Base-by-base conservation (phyloP, 768 basidiomycete genomes). In the Russula olivacea region DNA sequence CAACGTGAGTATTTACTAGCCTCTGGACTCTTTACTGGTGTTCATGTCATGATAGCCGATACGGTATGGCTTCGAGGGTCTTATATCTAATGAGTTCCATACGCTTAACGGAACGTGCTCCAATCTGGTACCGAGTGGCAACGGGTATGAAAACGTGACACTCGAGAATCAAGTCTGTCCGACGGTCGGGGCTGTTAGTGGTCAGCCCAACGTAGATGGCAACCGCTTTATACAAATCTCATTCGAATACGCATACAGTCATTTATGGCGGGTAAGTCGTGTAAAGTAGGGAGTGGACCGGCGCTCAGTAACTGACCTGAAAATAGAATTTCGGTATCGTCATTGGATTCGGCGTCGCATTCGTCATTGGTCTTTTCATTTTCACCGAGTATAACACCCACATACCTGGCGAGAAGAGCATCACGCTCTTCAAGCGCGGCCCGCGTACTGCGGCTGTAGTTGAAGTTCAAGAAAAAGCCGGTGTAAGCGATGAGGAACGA, bases 41-140 rank as follows among this genome's bases (percentile, higher is more conserved):
- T 45, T 71, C 69, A 34, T 68, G 58, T 71, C 71, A 72, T 45
- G 58, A 69, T 63, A 86, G 85, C 80, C 92, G 58, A 64, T 91
- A 41, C 80, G 76, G 2, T 93, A 85, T 70, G 86, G 82, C 0
- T 93, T 94, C 71, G 88, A 92, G 64, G 78, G 81, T 0, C 72
- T 93, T 47, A 78, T 95, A 71, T 78, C 82, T 23, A 95, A 93
- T 73, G 91, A 96, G 72, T 93, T 94, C 74, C 83, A 81, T 66
- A 85, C 82, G 0, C 74, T 89, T 8, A 72, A 87, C 23, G 89
- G 86, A 50, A 69, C 74, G 15, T 87, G 87, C 69, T 75, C 86
- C 28, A 72, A 76, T 45, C 74, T 89, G 15, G 83, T 86, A 0
- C 86, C 88, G 4, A 78, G 75, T 3, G 87, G 88, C 0, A 75